Conservation (phyloP, 768 basidiomycete genomes). For the Lactarius tabidus region DNA sequence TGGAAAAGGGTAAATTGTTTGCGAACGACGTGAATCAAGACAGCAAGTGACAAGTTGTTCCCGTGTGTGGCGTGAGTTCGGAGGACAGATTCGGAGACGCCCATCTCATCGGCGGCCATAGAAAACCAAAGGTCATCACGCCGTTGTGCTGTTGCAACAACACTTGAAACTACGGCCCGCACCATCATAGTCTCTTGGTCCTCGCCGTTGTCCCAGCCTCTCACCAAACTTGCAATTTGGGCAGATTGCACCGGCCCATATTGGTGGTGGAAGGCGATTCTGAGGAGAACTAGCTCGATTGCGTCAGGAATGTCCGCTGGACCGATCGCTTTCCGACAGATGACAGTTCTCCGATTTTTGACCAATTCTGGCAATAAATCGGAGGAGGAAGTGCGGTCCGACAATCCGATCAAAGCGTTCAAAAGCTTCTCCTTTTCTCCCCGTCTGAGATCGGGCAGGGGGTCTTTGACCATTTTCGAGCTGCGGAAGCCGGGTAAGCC, state of each 20-base stretch:
- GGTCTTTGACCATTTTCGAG: background rate
- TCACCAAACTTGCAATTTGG: background rate
- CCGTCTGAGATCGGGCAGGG: background rate
- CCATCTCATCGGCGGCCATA: background rate
- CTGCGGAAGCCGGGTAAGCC: background rate
- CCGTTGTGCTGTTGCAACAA: background rate
- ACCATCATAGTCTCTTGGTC: background rate
- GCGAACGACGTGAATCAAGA: background rate
- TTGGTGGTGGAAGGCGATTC: background rate
- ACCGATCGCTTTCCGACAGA: background rate
- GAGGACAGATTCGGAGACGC: background rate
- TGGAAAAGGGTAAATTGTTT: background rate
- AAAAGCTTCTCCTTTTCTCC: background rate
- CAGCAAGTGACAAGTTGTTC: background rate
- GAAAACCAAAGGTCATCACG: background rate
- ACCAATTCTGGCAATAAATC: background rate
- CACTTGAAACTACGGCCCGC: background rate
- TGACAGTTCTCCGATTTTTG: background rate
- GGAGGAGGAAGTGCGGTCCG: background rate
- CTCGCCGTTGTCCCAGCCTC: background rate
- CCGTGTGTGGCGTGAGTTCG: background rate
- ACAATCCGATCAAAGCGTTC: background rate
- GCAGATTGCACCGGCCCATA: background rate
- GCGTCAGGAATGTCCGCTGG: background rate
- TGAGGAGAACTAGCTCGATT: background rate